Base-by-base conservation (phyloP, 1,284 basidiomycete species). In the Thecaphora thlaspeos region DNA sequence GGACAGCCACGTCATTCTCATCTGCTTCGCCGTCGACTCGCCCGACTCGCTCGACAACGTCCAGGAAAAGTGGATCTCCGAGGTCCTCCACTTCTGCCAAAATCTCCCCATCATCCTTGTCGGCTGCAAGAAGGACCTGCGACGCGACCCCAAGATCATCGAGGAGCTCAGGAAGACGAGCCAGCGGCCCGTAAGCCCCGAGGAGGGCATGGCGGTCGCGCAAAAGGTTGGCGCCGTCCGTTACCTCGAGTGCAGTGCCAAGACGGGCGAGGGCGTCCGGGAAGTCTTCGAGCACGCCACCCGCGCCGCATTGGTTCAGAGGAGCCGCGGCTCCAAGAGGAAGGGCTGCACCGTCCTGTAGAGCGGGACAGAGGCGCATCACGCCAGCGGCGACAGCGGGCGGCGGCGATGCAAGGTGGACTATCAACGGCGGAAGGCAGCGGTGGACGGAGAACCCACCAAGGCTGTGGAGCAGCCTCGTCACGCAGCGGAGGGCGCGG, bases 31-130 rank as follows among this genome's bases (percentile, higher is more conserved):
- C 39, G 86, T 93, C 64, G 91, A 94, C 82, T 90, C 87, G 50
- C 91, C 91, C 32, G 89, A 91, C 78, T 91, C 89, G 46, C 82
- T 94, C 61, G 91, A 92, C 81, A 94, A 94, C 82, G 90, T 94
- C 32, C 89, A 93, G 81, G 91, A 93, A 81, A 94, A 93, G 89
- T 94, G 91, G 91, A 89, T 91, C 73, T 89, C 90, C 15, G 91
- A 94, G 78, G 91, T 94, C 43, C 85, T 89, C 81, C 91, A 94
- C 80, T 94, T 93, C 82, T 93, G 91, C 79, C 83, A 87, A 43
- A 87, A 86, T 56, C 81, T 91, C 39, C 91, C 91, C 50, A 86
- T 91, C 81, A 87, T 93, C 76, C 86, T 94, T 51, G 89, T 94
- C 60, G 91, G 89, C 8, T 92, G 89, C 83, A 94, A 94, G 84